Conservation (phyloP, 2,329 filamentous ascomycete genomes). For the Phaeosphaeriaceae sp. region DNA sequence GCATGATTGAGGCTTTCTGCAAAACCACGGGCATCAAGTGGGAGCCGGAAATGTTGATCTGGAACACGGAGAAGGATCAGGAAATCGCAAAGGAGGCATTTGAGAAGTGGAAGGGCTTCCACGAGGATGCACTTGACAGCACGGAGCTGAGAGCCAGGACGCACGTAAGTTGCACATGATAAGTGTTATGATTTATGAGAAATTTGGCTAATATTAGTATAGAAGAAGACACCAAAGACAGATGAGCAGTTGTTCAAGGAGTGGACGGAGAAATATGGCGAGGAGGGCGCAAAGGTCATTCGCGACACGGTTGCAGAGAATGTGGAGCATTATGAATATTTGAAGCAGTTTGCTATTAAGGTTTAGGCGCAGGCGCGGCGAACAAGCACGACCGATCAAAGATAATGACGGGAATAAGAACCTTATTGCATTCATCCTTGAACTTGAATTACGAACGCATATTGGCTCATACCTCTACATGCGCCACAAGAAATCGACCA, state of each 20-base stretch:
- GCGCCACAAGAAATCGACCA: too few species aligned
- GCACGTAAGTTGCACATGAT: conserved; percentile 56
- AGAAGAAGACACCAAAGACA: conserved; percentile 68
- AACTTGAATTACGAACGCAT: too few species aligned
- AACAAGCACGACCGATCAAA: too few species aligned
- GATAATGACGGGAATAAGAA: too few species aligned
- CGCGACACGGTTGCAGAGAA: conserved; percentile 75
- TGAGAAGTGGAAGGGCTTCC: conserved; percentile 97
- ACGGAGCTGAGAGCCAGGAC: conserved; percentile 74
- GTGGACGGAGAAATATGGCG: conserved; percentile 77
- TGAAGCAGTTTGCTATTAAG: conserved; percentile 78
- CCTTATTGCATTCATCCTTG: too few species aligned
- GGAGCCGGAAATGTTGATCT: conserved; percentile 78
- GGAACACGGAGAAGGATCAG: conserved; percentile 79
- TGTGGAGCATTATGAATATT: conserved; percentile 77
- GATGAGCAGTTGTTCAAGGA: conserved; percentile 72
- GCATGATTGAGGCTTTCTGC: conserved; percentile 80
- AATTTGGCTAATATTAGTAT: conserved; percentile 7
- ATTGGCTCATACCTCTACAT: too few species aligned
- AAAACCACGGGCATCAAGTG: conserved; percentile 80
- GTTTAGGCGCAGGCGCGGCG: conserved; percentile 13
- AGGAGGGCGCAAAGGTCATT: conserved; percentile 73
- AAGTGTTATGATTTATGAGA: not conserved
- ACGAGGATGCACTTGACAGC: conserved; percentile 91
- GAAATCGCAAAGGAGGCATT: conserved; percentile 74